A percentile compares a stretch with the other conserved stretches of the same genome.
These are phyloP conservation scores for Chloranthus sessilifolius DNA, from an alignment of 164 flowering plant species.

Conservation along the genomic window DNA sequence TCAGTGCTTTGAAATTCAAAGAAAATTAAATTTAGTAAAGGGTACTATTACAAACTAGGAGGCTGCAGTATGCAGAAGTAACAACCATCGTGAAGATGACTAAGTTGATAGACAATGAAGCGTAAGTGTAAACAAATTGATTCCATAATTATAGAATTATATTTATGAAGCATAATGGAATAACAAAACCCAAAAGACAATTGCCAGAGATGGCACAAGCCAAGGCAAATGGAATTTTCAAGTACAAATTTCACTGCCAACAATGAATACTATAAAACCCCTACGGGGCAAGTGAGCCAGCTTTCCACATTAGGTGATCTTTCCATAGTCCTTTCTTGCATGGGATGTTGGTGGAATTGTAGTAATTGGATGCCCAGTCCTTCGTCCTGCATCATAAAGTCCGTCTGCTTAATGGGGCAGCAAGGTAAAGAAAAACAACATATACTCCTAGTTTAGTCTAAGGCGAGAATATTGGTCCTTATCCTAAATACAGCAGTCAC, in stretches of 20 bases:
- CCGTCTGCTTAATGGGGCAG: constrained; percentile 8
- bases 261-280: constrained; percentile 19
- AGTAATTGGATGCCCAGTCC: constrained; percentile 46
- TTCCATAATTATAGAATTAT: constrained; percentile 30
- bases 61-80: neutral
- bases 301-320: constrained; percentile 33
- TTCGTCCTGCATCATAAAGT: constrained; percentile 53
- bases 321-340: constrained; percentile 69
- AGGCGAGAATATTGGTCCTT: neutral
- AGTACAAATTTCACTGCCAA: constrained; percentile 31
- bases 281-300: constrained; percentile 5
- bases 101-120: neutral
- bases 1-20: constrained; percentile 3
- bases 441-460: neutral
- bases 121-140: constrained; percentile 1
- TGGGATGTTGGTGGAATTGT: constrained; percentile 58
- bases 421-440: neutral
- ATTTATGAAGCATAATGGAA: constrained; percentile 42
- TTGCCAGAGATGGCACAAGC: constrained; percentile 22
- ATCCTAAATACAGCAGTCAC: neutral
- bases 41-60: neutral
- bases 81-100: too few species aligned
- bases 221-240: constrained; percentile 18
- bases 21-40: too few species aligned
- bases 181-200: constrained; percentile 13